Percentiles rank a stretch among this genome's conserved stretches.
phyloP scores from a whole-genome alignment of 192 early-diverging fungal species.

The Entomortierella lignicola region DNA sequence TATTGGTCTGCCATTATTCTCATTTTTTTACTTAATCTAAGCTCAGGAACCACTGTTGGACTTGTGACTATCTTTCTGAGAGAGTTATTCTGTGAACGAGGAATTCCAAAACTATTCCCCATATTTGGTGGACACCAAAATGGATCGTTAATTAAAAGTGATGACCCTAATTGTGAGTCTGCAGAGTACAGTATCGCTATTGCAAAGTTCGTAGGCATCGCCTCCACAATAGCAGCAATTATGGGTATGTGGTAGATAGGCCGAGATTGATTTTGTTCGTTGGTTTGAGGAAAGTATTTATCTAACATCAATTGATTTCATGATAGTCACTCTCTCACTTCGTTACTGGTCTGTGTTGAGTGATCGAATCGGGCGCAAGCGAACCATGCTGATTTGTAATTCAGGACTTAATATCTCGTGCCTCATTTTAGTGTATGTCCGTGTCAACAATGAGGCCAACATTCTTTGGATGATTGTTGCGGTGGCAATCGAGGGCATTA shows the following conservation, averaged over 20 bases:
- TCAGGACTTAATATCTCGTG: background rate
- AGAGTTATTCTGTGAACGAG: slow-evolving; percentile 33
- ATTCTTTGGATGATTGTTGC: slow-evolving; percentile 11
- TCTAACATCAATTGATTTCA: too few relatives aligned
- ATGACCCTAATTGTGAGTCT: slow-evolving; percentile 16
- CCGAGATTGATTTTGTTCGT: slow-evolving; percentile 2
- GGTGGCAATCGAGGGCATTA: slow-evolving; percentile 11
- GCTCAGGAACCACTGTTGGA: background rate
- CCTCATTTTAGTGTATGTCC: background rate
- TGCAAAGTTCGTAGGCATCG: slow-evolving; percentile 29
- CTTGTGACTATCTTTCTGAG: slow-evolving; percentile 5
- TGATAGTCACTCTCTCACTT: slow-evolving; percentile 4
- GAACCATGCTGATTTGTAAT: slow-evolving; percentile 7
- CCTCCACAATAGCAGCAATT: too few relatives aligned
- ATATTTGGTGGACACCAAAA: too few relatives aligned
- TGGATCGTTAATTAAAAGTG: background rate
- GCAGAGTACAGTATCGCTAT: slow-evolving; percentile 39
- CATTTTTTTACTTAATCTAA: slow-evolving; percentile 13
- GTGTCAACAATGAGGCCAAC: slow-evolving; percentile 15
- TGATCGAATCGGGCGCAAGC: slow-evolving; percentile 27
- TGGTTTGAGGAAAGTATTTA: too few relatives aligned
- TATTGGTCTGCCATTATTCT: slow-evolving; percentile 30
- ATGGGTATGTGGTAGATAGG: too few relatives aligned
- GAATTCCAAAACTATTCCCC: slow-evolving; percentile 13
- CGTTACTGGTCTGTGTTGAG: slow-evolving; percentile 21